Evolutionary conservation across 2,329 filamentous ascomycete species (phyloP), one percentile per base, ranked within the genome.

Genomic region (Diaporthe ilicicola): DNA sequence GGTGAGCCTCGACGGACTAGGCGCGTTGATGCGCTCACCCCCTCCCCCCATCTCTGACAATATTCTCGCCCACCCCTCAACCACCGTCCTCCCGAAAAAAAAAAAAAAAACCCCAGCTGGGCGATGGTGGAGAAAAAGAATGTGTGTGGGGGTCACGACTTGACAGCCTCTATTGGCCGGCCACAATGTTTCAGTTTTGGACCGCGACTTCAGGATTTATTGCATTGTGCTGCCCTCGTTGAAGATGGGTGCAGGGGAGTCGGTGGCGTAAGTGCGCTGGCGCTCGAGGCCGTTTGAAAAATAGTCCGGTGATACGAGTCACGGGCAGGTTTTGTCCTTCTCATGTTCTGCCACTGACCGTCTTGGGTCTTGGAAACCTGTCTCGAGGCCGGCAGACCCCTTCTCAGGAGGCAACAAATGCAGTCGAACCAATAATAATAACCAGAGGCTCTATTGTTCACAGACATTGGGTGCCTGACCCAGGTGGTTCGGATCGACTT

Each of bases 21-120:
- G 34, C 22, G 34, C 19, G 54, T 39, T 56, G 54, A 39, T 56
- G 22, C 59, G 19, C 32, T 64, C 59, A 64, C 42, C 59, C 42
- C 32, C 32, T 9, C 9, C 32, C 32, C 32, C 32, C 32, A 5
- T 34, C 4, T 9, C 13, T 22, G 19, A n/a, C n/a, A 39, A 12
- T 12, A 19, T 8, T 39, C 34, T 32, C 37, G n/a, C 44, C 29
- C 44, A 34, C 44, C 24, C 56, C 61, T 46, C 39, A 19, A n/a
- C 7, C 44, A n/a, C 24, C 19, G n/a, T 22, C 17, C 27, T n/a
- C 12, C 17, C 39, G 2, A 2, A 19, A 32, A 9, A 12, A 46
- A 37, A 10, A 51, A 2, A 19, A 32, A 9, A 12, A 46, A 37
- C 19, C 37, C 32, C 53, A 55, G 13, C 53, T 55, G 53, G 32